Conservation (phyloP, 257 asterid genomes). For the Solanum stenotomum region DNA sequence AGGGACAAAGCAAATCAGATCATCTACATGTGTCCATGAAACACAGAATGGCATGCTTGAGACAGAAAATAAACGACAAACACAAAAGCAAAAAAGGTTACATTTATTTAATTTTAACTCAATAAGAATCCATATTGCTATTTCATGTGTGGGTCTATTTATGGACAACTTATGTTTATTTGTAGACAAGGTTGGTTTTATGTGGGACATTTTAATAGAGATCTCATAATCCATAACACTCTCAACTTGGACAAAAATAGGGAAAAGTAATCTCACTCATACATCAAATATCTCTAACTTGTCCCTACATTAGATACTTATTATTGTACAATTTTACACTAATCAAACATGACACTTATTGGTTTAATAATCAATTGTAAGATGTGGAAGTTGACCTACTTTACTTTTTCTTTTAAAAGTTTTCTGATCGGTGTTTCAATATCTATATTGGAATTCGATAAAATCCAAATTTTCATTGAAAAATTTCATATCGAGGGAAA, state of each 20-base stretch:
- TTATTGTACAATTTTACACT: neutral
- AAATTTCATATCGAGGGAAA: no score
- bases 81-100: neutral
- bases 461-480: rapidly evolving
- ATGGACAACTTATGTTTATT: neutral
- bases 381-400: neutral
- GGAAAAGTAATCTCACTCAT: neutral
- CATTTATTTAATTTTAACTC: neutral
- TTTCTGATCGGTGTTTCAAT: no score
- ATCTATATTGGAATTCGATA: no score
- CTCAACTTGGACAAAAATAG: neutral
- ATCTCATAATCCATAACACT: neutral
- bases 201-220: neutral
- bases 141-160: neutral
- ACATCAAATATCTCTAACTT: neutral
- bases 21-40: neutral
- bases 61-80: neutral
- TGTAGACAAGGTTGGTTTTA: neutral
- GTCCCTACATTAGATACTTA: neutral
- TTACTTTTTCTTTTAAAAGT: no score
- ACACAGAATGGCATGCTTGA: neutral
- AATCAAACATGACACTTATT: neutral
- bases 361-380: neutral
- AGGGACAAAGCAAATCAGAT: neutral
- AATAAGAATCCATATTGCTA: neutral